Evolutionary conservation across 2,329 filamentous ascomycete genomes (phyloP).

Genomic region (Tolypocladium pustulatum): DNA sequence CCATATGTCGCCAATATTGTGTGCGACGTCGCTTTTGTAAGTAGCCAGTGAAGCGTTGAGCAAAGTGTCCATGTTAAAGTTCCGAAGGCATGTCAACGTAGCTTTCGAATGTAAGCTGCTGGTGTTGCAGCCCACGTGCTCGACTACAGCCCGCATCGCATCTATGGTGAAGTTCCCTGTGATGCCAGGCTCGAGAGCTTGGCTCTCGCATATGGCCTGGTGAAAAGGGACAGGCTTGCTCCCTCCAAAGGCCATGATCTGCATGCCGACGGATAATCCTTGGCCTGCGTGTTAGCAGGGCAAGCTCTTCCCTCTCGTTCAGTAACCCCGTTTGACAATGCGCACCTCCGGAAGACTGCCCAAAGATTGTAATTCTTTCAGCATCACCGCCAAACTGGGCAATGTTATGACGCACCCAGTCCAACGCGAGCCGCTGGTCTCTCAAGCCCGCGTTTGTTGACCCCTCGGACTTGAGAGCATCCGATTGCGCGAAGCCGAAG

Average conservation of each 20-base stretch:
- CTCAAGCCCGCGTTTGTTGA: slow-evolving; percentile 36
- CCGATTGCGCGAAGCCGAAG: slow-evolving; percentile 16
- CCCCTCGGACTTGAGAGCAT: slow-evolving; percentile 8
- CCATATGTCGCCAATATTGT: slow-evolving; percentile 43
- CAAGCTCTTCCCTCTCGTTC: background rate
- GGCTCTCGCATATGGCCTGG: slow-evolving; percentile 33
- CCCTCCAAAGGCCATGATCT: slow-evolving; percentile 37
- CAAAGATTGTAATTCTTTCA: slow-evolving; percentile 40
- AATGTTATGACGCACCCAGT: slow-evolving; percentile 50
- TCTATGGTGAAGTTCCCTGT: slow-evolving; percentile 35
- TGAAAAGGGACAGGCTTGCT: slow-evolving; percentile 32
- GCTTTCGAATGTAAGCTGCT: slow-evolving; percentile 27
- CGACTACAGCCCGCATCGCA: slow-evolving; percentile 31
- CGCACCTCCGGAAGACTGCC: slow-evolving; percentile 19
- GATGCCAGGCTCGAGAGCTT: slow-evolving; percentile 40
- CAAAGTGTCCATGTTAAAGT: slow-evolving; percentile 28
- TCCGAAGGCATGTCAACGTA: slow-evolving; percentile 35
- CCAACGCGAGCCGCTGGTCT: slow-evolving; percentile 37
- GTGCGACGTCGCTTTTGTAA: slow-evolving; percentile 24
- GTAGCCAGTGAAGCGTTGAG: slow-evolving; percentile 32
- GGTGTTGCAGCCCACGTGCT: slow-evolving; percentile 30
- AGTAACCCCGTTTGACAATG: background rate
- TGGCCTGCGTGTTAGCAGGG: slow-evolving; percentile 5
- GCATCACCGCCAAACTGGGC: slow-evolving; percentile 55
- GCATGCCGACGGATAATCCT: slow-evolving; percentile 31